Evolutionary conservation across 2,329 filamentous ascomycete species (phyloP).

Genomic region (Curvularia sp.): DNA sequence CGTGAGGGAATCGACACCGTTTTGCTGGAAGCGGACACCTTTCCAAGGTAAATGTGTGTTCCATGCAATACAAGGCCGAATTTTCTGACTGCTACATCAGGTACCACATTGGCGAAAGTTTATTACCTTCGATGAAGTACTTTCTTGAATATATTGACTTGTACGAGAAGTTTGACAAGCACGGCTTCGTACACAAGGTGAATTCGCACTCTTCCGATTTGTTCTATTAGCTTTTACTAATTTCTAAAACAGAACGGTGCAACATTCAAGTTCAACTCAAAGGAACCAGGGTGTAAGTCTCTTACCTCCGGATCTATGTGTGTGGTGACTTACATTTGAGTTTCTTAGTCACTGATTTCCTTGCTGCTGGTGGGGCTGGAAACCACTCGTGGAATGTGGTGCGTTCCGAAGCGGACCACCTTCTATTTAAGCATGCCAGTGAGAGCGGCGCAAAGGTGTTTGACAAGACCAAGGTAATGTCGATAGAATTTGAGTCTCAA

Average conservation of each 20-base stretch:
- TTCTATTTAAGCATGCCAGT: slow-evolving; percentile 40
- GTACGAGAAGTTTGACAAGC: slow-evolving; percentile 20
- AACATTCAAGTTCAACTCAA: slow-evolving; percentile 24
- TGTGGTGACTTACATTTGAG: no score
- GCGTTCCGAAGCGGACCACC: slow-evolving; percentile 40
- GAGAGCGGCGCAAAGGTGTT: slow-evolving; percentile 33
- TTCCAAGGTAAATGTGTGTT: slow-evolving; percentile 19
- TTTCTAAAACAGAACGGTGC: not conserved
- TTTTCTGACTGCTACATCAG: no score
- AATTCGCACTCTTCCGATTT: not conserved
- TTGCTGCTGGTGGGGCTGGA: slow-evolving; percentile 27
- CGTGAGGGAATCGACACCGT: slow-evolving; percentile 57
- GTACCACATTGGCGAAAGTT: slow-evolving; percentile 20
- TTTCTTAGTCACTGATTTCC: slow-evolving; percentile 38
- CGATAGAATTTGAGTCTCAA: not conserved
- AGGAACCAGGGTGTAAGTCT: slow-evolving; percentile 18
- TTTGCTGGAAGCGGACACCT: slow-evolving; percentile 55
- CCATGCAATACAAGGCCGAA: no score
- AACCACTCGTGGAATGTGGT: slow-evolving; percentile 40
- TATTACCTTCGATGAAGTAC: slow-evolving; percentile 24
- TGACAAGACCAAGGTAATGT: not conserved
- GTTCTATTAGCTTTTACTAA: not conserved
- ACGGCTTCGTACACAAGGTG: slow-evolving; percentile 27
- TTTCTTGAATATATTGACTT: slow-evolving; percentile 26
- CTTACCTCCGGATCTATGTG: no score